These are phyloP conservation scores for Nicotiana otophora DNA, from an alignment of 257 asterid species.

Conservation along the genomic window DNA sequence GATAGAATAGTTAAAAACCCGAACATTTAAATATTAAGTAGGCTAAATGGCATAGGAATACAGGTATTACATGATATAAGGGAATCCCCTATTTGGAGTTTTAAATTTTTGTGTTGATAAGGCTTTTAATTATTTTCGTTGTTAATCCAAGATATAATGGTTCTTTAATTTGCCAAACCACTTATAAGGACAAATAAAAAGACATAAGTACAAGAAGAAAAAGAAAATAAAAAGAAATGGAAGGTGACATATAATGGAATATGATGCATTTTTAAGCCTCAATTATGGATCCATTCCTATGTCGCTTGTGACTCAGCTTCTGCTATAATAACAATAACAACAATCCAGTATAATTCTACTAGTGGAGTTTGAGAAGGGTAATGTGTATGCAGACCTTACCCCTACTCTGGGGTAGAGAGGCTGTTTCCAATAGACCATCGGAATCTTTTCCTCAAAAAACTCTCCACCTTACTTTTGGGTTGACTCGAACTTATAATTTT, in stretches of 20 bases:
- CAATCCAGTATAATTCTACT: no score
- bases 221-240: not conserved
- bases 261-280: not conserved
- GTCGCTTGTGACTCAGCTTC: not conserved
- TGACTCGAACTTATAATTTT: no score
- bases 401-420: no score
- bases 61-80: not conserved
- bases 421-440: no score
- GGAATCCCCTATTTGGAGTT: not conserved
- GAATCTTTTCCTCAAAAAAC: no score
- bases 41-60: not conserved
- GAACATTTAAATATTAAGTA: no score
- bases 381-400: no score
- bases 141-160: not conserved
- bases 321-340: no score
- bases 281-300: not conserved
- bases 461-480: no score
- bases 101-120: not conserved
- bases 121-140: not conserved
- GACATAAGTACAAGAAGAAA: not conserved
- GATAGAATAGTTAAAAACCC: no score
- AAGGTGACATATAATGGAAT: not conserved
- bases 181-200: not conserved
- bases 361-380: no score
- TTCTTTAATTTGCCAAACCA: not conserved